A percentile compares a stretch with the other conserved stretches of the same genome.
Conservation (phyloP, 139 green algal genomes). For the Micromonas commoda region DNA sequence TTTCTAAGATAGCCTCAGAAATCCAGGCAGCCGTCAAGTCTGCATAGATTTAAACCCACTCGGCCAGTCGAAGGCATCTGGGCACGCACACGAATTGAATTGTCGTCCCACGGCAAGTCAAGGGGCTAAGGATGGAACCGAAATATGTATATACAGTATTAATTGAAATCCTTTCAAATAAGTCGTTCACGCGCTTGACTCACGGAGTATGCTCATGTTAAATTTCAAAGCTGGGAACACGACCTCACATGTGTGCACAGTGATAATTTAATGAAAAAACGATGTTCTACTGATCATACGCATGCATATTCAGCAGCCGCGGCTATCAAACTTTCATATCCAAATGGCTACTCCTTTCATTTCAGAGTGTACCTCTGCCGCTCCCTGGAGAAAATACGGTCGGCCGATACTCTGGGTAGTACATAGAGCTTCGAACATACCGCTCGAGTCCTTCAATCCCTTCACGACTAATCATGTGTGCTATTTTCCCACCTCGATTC, state of each 20-base stretch:
- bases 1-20: not conserved
- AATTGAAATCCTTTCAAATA: too few species aligned
- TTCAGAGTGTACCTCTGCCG: not conserved
- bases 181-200: too few species aligned
- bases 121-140: too few species aligned
- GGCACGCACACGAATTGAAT: too few species aligned
- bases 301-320: not conserved
- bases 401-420: conserved; percentile 5
- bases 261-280: not conserved
- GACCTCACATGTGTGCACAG: too few species aligned
- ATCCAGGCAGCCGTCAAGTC: conserved; percentile 4
- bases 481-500: not conserved
- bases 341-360: too few species aligned
- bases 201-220: too few species aligned
- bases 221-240: too few species aligned
- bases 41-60: not conserved
- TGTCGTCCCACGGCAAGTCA: too few species aligned
- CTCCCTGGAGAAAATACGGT: not conserved
- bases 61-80: not conserved
- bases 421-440: not conserved
- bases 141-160: too few species aligned
- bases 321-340: not conserved
- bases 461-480: not conserved
- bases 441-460: not conserved
- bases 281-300: not conserved